A percentile compares a stretch with the other conserved stretches of the same genome.
phyloP scores from a whole-genome alignment of 2,329 filamentous ascomycete species.

The Calonectria hawksworthii region DNA sequence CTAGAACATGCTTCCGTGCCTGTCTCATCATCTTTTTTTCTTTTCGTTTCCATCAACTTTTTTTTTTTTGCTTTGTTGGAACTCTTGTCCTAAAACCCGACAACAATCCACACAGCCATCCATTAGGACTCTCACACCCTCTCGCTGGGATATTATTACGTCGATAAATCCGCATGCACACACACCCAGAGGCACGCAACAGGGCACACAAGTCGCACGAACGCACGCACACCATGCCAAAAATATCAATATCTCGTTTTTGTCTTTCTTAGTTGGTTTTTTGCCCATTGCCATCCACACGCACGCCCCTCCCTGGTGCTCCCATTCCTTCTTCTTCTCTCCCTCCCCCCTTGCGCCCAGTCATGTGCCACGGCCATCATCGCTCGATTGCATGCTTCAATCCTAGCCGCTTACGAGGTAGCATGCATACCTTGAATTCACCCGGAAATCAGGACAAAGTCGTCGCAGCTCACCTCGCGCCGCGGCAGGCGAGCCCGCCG shows the following conservation, averaged over 20 bases:
- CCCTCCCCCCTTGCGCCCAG: not conserved
- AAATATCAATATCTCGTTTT: slow-evolving; percentile 12
- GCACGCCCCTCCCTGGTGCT: not conserved
- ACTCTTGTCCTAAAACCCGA: not conserved
- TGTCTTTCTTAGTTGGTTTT: slow-evolving; percentile 5
- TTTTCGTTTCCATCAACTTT: not conserved
- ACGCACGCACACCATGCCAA: not conserved
- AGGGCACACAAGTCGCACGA: slow-evolving; percentile 5
- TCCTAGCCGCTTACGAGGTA: slow-evolving; percentile 12
- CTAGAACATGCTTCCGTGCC: not conserved
- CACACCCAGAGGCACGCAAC: slow-evolving; percentile 1
- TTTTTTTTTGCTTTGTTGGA: not conserved
- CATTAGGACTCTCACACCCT: slow-evolving; percentile 17
- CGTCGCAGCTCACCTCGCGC: not conserved
- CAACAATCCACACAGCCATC: slow-evolving; percentile 25
- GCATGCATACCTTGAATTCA: slow-evolving; percentile 26
- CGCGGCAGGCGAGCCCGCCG: not conserved
- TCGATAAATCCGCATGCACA: slow-evolving; percentile 5
- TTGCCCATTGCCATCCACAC: not conserved
- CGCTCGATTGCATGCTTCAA: not conserved
- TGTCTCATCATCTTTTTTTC: not conserved
- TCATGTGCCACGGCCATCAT: not conserved
- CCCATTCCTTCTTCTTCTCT: slow-evolving; percentile 6
- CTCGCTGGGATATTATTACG: slow-evolving; percentile 7
- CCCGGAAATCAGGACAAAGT: slow-evolving; percentile 16